A percentile compares a stretch with the other conserved stretches of the same genome.
These are phyloP conservation scores for Linum lewisii DNA, from an alignment of 345 rosid species.

Conservation along the genomic window DNA sequence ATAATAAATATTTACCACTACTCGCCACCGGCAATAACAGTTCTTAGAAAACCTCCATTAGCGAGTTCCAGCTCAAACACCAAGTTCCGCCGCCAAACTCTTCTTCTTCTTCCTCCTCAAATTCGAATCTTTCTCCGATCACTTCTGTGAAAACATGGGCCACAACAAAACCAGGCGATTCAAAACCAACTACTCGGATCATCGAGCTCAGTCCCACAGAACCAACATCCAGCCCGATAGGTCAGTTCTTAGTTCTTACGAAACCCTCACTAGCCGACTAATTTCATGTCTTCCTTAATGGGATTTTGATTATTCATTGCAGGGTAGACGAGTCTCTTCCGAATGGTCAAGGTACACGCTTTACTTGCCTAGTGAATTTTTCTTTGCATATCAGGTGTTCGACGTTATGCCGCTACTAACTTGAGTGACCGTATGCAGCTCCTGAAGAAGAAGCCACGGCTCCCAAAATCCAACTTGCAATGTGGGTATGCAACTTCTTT, in stretches of 20 bases:
- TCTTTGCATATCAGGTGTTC: constrained; percentile 11
- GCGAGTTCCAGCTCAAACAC: neutral
- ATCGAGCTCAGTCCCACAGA: constrained; percentile 42
- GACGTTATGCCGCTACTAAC: constrained; percentile 12
- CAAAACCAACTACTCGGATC: constrained; percentile 26
- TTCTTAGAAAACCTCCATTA: neutral
- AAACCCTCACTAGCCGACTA: neutral
- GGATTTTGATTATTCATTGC: constrained; percentile 7
- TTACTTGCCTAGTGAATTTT: neutral
- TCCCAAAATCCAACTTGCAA: constrained; percentile 76
- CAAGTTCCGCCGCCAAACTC: too few relatives aligned
- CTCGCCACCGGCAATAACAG: too few relatives aligned
- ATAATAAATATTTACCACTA: too few relatives aligned
- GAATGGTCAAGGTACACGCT: constrained; percentile 19
- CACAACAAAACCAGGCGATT: constrained; percentile 37
- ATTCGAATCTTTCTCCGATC: neutral
- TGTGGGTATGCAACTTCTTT: constrained; percentile 62
- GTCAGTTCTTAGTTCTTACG: constrained; percentile 9
- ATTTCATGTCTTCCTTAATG: neutral
- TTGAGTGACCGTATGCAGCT: constrained; percentile 23
- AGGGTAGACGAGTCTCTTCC: constrained; percentile 67
- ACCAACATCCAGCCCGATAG: constrained; percentile 22
- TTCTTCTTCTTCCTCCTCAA: neutral
- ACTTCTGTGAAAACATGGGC: constrained; percentile 27
- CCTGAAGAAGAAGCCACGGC: constrained; percentile 40